Evolutionary conservation across 768 basidiomycete genomes (phyloP), one percentile per base, ranked within the genome.

Genomic region (Rhodotorula sphaerocarpa): DNA sequence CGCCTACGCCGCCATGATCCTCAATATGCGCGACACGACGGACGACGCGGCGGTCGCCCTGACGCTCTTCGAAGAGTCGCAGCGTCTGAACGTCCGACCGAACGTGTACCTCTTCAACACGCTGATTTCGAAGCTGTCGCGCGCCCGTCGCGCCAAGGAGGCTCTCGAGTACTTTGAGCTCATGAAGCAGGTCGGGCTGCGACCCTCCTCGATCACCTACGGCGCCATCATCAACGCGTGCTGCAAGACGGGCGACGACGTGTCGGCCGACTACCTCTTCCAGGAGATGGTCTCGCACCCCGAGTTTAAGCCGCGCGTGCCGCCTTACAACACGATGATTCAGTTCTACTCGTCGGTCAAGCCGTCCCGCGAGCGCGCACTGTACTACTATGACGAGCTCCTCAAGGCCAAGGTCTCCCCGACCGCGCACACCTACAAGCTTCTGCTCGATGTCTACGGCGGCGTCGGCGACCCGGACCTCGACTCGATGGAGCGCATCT

Each of bases 301-400:
- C 41, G 86, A 85, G 69, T 96, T 90, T 80, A 86, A 80, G 76
- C 86, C 92, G 14, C 80, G 91, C 11, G 84, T 95, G 1, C 95
- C 93, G 25, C 93, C 93, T 1, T 99, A 85, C 80, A 99, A 99
- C 77, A 91, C 87, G 39, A 95, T 99, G 91, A 96, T 99, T 83
- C 95, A 99, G 75, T 79, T 93, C 70, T 91, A 90, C 76, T 85
- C 86, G 52, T 83, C 85, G 58, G 90, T 87, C n/a, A 88, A 87
- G 74, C 93, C 90, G 3, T 85, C 88, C 66, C 82, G 90, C 55
- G 81, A 80, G 31, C 81, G 84, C 50, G 87, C 86, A 23, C 75
- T 96, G 31, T 79, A 81, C 70, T 97, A 85, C 74, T 86, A 86
- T 74, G 73, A 86, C 51, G 79, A 82, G 71, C 79, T 99, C 75